Evolutionary conservation across 139 green algal genomes (phyloP).

Genomic region (Zygnema cylindricum): DNA sequence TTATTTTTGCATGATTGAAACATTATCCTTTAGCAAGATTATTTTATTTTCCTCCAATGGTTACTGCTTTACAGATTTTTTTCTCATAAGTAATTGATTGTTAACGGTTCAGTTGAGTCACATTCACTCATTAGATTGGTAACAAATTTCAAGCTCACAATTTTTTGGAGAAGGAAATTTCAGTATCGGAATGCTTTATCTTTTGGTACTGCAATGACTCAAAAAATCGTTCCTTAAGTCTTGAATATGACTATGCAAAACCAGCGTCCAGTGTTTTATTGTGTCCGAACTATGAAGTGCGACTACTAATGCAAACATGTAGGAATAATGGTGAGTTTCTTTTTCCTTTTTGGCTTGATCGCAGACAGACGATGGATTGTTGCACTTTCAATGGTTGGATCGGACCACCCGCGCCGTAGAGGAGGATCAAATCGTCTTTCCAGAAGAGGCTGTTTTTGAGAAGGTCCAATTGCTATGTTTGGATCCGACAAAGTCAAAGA

Average conservation of each 20-base stretch:
- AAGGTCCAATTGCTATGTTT: conserved; percentile 59
- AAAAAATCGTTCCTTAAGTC: neutral
- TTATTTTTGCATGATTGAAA: neutral
- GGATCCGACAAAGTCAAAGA: neutral
- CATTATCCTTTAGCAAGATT: neutral
- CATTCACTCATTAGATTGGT: too few relatives aligned
- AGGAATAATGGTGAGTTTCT: neutral
- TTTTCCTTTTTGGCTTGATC: neutral
- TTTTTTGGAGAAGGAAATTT: too few relatives aligned
- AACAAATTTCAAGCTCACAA: too few relatives aligned
- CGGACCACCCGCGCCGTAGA: conserved; percentile 54
- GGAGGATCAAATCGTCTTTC: conserved; percentile 70
- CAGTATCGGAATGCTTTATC: too few relatives aligned
- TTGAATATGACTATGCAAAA: neutral
- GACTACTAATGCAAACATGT: too few relatives aligned
- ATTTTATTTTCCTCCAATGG: too few relatives aligned
- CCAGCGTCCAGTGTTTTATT: neutral
- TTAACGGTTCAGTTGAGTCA: too few relatives aligned
- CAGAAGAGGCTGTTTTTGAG: conserved; percentile 68
- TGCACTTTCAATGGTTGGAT: conserved; percentile 70
- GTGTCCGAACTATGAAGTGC: too few relatives aligned
- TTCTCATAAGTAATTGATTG: too few relatives aligned
- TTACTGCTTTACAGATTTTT: too few relatives aligned
- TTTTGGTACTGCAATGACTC: too few relatives aligned
- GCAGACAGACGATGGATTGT: conserved; percentile 64